These are phyloP conservation scores for Lepidium sativum DNA, from an alignment of 345 rosid species.

Conservation along the genomic window DNA sequence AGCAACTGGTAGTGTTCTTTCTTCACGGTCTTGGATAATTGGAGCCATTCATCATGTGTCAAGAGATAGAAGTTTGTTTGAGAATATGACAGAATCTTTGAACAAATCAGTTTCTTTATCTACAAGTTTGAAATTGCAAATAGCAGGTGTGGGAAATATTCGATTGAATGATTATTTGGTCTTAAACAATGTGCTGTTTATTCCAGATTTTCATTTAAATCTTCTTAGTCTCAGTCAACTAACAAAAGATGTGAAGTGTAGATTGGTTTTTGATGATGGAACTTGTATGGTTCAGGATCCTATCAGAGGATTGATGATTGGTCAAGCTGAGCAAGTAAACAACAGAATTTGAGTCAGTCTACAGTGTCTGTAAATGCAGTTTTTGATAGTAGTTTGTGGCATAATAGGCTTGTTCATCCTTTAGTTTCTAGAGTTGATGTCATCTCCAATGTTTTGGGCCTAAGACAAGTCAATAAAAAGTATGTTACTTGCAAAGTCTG, in stretches of 20 bases:
- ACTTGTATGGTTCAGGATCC: background rate
- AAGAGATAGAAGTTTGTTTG: background rate
- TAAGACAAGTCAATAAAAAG: too few relatives aligned
- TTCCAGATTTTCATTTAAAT: background rate
- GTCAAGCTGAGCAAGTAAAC: background rate
- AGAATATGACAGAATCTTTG: fast-evolving
- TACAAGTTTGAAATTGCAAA: background rate
- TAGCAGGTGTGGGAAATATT: background rate
- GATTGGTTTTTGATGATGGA: background rate
- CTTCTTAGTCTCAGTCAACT: background rate
- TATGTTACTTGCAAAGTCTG: too few relatives aligned
- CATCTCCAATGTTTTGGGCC: too few relatives aligned
- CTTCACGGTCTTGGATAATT: background rate
- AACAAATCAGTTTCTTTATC: background rate
- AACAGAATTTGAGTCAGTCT: background rate
- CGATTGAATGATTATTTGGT: background rate
- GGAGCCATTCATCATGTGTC: background rate
- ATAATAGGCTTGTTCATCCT: too few relatives aligned
- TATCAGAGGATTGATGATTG: background rate
- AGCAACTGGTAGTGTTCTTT: background rate
- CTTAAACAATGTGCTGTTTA: background rate
- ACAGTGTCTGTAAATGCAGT: too few relatives aligned
- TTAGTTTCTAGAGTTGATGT: too few relatives aligned
- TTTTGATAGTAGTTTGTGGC: too few relatives aligned
- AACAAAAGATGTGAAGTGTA: background rate